Evolutionary conservation across 768 basidiomycete species (phyloP).

Genomic region (Boletus sp.): DNA sequence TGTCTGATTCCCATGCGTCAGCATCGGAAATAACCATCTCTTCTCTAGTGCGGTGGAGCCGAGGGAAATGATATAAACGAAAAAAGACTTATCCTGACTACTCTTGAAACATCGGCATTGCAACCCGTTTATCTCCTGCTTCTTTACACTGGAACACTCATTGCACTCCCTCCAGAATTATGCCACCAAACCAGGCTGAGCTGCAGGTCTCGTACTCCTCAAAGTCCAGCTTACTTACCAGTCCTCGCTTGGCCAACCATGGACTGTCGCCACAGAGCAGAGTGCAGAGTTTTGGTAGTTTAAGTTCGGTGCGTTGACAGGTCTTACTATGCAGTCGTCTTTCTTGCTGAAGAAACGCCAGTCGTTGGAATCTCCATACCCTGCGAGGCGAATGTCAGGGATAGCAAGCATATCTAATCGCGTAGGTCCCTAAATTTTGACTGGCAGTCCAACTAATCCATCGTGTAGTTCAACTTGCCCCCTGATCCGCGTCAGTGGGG

Average conservation of each 20-base stretch:
- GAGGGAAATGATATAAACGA: background rate
- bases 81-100: background rate
- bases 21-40: constrained; percentile 3
- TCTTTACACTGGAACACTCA: background rate
- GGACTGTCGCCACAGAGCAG: constrained; percentile 22
- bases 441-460: background rate
- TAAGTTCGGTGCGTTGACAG: constrained; percentile 16
- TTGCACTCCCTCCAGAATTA: constrained; percentile 4
- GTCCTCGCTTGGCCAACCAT: background rate
- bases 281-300: constrained; percentile 26
- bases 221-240: constrained; percentile 12
- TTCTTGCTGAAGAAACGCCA: constrained; percentile 4
- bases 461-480: constrained; percentile 55
- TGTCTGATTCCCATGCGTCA: background rate
- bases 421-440: constrained; percentile 25
- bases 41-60: constrained; percentile 1
- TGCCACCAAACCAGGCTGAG: constrained; percentile 14
- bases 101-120: background rate
- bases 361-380: constrained; percentile 39
- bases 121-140: background rate
- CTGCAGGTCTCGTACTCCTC: constrained; percentile 4
- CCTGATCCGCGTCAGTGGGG: constrained; percentile 71
- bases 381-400: constrained; percentile 39
- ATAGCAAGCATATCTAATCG: constrained; percentile 41
- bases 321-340: background rate